These are phyloP conservation scores for Mortierella hygrophila DNA, from an alignment of 192 early-diverging fungal genomes.

Conservation along the genomic window DNA sequence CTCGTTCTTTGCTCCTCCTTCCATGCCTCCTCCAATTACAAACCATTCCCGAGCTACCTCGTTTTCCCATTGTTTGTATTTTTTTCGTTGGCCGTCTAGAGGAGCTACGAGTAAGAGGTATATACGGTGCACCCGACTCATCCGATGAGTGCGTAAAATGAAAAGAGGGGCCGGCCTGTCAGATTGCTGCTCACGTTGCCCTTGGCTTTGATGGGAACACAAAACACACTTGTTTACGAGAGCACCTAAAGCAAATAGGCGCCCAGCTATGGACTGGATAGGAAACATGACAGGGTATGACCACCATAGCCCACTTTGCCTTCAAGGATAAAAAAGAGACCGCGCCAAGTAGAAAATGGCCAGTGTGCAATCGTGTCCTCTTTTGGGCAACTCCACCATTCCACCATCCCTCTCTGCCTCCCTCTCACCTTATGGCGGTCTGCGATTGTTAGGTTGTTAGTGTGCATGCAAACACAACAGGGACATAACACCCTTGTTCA, in stretches of 20 bases:
- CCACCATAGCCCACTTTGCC: not conserved
- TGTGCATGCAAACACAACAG: too few species aligned
- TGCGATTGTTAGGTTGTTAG: too few species aligned
- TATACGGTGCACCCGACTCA: not conserved
- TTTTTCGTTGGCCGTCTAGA: too few species aligned
- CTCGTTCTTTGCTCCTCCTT: not conserved
- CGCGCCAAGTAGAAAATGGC: not conserved
- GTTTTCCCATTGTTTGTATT: not conserved
- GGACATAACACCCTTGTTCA: too few species aligned
- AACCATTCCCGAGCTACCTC: not conserved
- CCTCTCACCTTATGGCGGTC: too few species aligned
- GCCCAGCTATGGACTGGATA: not conserved
- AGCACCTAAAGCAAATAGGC: not conserved
- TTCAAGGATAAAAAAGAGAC: not conserved
- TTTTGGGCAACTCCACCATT: constrained; percentile 11
- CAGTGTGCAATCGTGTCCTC: not conserved
- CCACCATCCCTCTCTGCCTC: not conserved
- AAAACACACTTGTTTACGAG: not conserved
- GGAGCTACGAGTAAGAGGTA: not conserved
- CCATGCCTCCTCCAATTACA: not conserved
- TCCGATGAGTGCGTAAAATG: constrained; percentile 1
- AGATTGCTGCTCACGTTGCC: not conserved
- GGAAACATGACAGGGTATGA: too few species aligned
- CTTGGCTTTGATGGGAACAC: constrained; percentile 4
- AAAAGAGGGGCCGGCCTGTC: not conserved